phyloP scores from a whole-genome alignment of 345 rosid species.

The Citrus sinensis region DNA sequence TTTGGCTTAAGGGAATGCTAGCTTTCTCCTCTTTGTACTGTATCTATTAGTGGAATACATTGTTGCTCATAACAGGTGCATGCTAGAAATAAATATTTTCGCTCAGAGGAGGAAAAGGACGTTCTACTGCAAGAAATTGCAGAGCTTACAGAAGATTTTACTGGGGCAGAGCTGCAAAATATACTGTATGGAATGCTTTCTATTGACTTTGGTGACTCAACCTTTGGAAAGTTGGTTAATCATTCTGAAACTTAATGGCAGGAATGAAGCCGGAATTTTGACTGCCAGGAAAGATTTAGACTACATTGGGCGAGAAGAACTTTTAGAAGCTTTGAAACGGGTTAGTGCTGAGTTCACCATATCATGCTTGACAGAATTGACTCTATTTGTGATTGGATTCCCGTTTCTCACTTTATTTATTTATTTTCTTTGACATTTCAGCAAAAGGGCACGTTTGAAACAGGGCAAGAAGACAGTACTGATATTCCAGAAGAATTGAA shows the following conservation, averaged over 20 bases:
- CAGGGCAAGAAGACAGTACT: conserved; percentile 88
- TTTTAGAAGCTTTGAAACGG: conserved; percentile 87
- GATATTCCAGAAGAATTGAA: conserved; percentile 81
- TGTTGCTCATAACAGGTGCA: conserved; percentile 57
- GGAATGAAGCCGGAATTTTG: conserved; percentile 98
- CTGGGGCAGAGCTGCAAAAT: conserved; percentile 98
- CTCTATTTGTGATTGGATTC: conserved; percentile 2
- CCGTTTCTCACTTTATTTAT: conserved; percentile 18
- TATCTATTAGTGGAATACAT: conserved; percentile 11
- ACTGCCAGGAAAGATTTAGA: conserved; percentile 93
- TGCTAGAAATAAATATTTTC: conserved; percentile 88
- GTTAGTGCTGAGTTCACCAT: conserved; percentile 32
- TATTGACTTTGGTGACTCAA: conserved; percentile 1
- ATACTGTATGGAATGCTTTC: conserved; percentile 49
- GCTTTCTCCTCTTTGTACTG: conserved; percentile 4
- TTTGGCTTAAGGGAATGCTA: neutral
- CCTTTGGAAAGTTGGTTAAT: conserved; percentile 21
- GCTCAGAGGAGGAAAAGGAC: conserved; percentile 80
- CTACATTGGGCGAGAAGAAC: conserved; percentile 85
- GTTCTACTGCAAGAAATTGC: conserved; percentile 72
- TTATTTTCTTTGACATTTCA: conserved; percentile 20
- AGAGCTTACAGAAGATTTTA: conserved; percentile 79
- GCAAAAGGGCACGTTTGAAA: conserved; percentile 97
- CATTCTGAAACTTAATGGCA: conserved; percentile 30
- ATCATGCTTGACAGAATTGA: neutral